These are phyloP conservation scores for Myochromella boudieri DNA, from an alignment of 768 basidiomycete species.

Conservation along the genomic window DNA sequence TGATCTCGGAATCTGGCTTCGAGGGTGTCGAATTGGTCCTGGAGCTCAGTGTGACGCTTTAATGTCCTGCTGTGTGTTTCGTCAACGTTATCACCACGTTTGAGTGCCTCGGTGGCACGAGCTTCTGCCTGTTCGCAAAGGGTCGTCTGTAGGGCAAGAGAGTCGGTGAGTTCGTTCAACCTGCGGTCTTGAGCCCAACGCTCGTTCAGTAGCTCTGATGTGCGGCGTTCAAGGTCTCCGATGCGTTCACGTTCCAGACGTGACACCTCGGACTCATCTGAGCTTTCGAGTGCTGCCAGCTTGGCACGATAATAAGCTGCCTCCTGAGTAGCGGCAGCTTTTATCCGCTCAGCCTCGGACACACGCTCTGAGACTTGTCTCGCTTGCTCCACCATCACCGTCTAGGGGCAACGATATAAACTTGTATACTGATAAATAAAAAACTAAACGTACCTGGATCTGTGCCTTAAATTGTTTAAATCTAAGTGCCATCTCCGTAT, in stretches of 20 bases:
- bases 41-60: slow-evolving; percentile 69
- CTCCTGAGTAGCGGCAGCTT: slow-evolving; percentile 83
- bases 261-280: slow-evolving; percentile 59
- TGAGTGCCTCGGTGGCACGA: slow-evolving; percentile 68
- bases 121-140: slow-evolving; percentile 80
- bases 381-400: slow-evolving; percentile 74
- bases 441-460: slow-evolving; percentile 66
- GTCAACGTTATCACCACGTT: slow-evolving; percentile 75
- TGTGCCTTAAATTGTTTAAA: slow-evolving; percentile 89
- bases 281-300: slow-evolving; percentile 79
- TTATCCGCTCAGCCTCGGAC: slow-evolving; percentile 75
- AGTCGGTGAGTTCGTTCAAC: slow-evolving; percentile 68
- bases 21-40: slow-evolving; percentile 55
- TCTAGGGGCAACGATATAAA: slow-evolving; percentile 38
- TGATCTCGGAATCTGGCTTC: slow-evolving; percentile 76
- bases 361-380: slow-evolving; percentile 74
- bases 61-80: slow-evolving; percentile 62
- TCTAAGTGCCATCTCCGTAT: slow-evolving; percentile 71
- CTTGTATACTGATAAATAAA: not conserved
- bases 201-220: slow-evolving; percentile 61
- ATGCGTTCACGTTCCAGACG: slow-evolving; percentile 80
- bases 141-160: slow-evolving; percentile 74
- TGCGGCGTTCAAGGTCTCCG: slow-evolving; percentile 68
- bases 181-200: slow-evolving; percentile 68
- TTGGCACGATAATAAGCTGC: slow-evolving; percentile 96